Evolutionary conservation across 2,329 filamentous ascomycete genomes (phyloP), one percentile per base, ranked within the genome.

Genomic region (Colletotrichum cereale): DNA sequence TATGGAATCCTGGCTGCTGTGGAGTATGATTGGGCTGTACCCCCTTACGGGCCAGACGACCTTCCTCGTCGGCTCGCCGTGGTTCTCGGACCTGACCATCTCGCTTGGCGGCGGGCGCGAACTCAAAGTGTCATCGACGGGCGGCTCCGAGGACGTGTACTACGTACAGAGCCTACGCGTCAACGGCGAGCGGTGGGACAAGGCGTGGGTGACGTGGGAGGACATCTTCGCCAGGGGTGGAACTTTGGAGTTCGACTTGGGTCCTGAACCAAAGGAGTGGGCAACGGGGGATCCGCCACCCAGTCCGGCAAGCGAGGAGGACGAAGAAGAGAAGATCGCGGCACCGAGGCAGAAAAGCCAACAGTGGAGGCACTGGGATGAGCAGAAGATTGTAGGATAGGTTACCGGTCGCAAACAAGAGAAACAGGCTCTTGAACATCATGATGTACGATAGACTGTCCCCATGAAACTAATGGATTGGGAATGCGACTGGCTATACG

Each of bases 1-100:
- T 18, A 93, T 93, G 91, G 90, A 93, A 77, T 89, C 87, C 10
- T 92, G 90, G 88, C 79, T 92, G 3, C 80, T 92, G 11, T 93
- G 91, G 88, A 89, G 88, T 73, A 91, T 92, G 86, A 85, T 92
- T 47, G 91, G 91, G 2, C 80, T 93, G 36, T 92, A 92, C 74
- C 91, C 91, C 1, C 82, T 93, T 73, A 91, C 90, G 0, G 90
- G 90, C 0, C 91, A 93, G 82, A 89, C 89, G 0, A 91, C 88
- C 1, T 93, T 92, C 77, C 82, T 93, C 21, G 84, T 93, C 63
- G 87, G 87, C 3, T 89, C 88, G 8, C 90, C 90, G 0, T 92
- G 89, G 89, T 90, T 91, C 76, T 79, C 80, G 1, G 84, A 88
- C 48, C 81, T 92, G 74, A 89, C 83, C 0, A 87, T 94, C 66